Percentiles rank a stretch among this genome's conserved stretches.
These are phyloP conservation scores for Microcyclosporella mali DNA, from an alignment of 2,329 filamentous ascomycete genomes.

Conservation along the genomic window DNA sequence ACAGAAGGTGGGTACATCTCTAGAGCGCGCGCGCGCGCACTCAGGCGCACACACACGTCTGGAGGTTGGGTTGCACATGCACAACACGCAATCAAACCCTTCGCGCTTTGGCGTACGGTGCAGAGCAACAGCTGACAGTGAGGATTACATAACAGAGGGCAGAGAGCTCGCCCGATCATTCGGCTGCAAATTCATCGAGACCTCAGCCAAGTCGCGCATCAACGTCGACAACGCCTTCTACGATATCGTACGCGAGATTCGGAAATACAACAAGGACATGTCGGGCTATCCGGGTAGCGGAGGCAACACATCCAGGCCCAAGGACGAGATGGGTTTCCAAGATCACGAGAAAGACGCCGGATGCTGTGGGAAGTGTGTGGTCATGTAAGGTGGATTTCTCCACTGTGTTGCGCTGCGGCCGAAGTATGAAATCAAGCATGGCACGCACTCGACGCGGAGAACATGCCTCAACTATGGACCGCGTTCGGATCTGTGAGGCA, in stretches of 20 bases:
- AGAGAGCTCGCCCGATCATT: conserved; percentile 79
- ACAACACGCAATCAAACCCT: conserved; percentile 1
- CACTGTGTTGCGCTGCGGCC: background rate
- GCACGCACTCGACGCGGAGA: background rate
- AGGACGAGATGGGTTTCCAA: conserved; percentile 72
- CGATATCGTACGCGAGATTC: conserved; percentile 95
- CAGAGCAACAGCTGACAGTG: conserved; percentile 8
- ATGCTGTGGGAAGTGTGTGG: conserved; percentile 79
- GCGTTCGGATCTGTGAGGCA: background rate
- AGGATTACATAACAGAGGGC: conserved; percentile 59
- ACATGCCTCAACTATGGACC: background rate
- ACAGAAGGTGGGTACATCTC: conserved; percentile 67
- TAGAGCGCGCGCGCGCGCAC: too few relatives aligned
- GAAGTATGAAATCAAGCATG: conserved; percentile 1
- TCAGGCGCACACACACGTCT: conserved; percentile 1
- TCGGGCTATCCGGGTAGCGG: conserved; percentile 68
- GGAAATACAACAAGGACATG: conserved; percentile 98
- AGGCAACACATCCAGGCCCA: conserved; percentile 37
- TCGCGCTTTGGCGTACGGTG: conserved; percentile 5
- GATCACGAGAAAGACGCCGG: conserved; percentile 59
- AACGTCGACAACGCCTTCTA: conserved; percentile 99
- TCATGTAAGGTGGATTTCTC: conserved; percentile 60
- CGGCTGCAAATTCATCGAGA: conserved; percentile 98
- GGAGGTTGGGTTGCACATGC: conserved; percentile 9
- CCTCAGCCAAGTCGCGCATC: conserved; percentile 94